Evolutionary conservation across 139 green algal genomes (phyloP).

Genomic region (Nannochloris sp.): DNA sequence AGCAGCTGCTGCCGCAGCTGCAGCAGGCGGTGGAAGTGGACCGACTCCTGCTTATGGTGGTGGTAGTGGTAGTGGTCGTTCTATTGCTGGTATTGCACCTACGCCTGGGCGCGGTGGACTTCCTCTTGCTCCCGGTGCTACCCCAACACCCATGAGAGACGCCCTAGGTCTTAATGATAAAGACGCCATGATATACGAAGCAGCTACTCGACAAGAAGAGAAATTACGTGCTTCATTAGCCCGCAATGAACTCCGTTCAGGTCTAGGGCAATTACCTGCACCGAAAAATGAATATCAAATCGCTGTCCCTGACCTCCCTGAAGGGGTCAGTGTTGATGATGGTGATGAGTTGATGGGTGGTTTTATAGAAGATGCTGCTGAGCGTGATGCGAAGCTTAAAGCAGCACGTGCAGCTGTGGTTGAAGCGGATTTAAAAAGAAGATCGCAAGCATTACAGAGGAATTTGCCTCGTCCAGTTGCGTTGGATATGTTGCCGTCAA

Average conservation of each 20-base stretch:
- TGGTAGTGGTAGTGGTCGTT: too few relatives aligned
- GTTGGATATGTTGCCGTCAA: constrained; percentile 33
- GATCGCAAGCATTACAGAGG: constrained; percentile 62
- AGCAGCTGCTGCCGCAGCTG: neutral
- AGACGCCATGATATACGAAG: too few relatives aligned
- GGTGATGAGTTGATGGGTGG: constrained; percentile 39
- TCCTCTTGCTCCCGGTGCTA: too few relatives aligned
- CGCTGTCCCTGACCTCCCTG: constrained; percentile 52
- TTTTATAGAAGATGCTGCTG: constrained; percentile 77
- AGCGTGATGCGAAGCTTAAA: constrained; percentile 41
- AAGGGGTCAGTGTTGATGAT: constrained; percentile 1
- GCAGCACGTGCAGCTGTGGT: constrained; percentile 45
- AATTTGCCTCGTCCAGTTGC: constrained; percentile 57
- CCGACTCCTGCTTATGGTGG: neutral
- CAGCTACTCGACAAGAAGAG: constrained; percentile 19
- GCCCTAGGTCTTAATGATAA: constrained; percentile 80
- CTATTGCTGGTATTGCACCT: too few relatives aligned
- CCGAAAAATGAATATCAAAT: constrained; percentile 90
- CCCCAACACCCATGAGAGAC: constrained; percentile 59
- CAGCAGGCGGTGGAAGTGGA: neutral
- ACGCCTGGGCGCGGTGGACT: too few relatives aligned
- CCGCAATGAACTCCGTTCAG: constrained; percentile 51
- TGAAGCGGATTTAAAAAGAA: constrained; percentile 32
- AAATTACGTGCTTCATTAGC: constrained; percentile 16
- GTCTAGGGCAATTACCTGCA: constrained; percentile 65